Conservation (phyloP, 2,329 filamentous ascomycete species). For the Xylaria sp. region DNA sequence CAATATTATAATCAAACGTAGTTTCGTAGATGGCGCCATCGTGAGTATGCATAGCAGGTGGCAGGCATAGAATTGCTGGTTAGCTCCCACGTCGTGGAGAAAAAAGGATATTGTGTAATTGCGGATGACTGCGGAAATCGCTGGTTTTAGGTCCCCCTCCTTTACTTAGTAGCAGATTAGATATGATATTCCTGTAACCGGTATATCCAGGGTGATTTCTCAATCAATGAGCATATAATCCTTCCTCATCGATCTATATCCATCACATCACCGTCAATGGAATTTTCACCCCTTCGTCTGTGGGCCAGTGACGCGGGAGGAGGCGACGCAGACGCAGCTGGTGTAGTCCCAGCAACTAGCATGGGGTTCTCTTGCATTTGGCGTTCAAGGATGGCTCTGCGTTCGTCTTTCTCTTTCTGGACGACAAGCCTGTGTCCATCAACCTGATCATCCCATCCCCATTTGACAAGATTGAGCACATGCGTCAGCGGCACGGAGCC, state of each 20-base stretch:
- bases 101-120: background rate
- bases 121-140: background rate
- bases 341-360: constrained; percentile 8
- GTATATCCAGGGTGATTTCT: background rate
- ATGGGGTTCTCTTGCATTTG: constrained; percentile 21
- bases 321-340: background rate
- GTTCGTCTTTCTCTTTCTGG: constrained; percentile 37
- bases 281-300: background rate
- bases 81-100: background rate
- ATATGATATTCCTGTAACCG: background rate
- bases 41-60: background rate
- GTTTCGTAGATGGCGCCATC: background rate
- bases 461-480: constrained; percentile 37
- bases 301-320: background rate
- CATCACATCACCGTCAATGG: constrained; percentile 24
- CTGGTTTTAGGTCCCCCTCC: background rate
- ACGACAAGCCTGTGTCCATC: constrained; percentile 40
- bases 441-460: constrained; percentile 36
- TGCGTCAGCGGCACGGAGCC: constrained; percentile 39
- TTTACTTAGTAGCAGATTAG: background rate
- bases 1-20: background rate
- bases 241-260: constrained; percentile 29
- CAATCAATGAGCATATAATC: background rate
- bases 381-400: constrained; percentile 31
- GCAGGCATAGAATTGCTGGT: background rate